Evolutionary conservation across 2,329 filamentous ascomycete species (phyloP).

Genomic region (Penicillium sp.): DNA sequence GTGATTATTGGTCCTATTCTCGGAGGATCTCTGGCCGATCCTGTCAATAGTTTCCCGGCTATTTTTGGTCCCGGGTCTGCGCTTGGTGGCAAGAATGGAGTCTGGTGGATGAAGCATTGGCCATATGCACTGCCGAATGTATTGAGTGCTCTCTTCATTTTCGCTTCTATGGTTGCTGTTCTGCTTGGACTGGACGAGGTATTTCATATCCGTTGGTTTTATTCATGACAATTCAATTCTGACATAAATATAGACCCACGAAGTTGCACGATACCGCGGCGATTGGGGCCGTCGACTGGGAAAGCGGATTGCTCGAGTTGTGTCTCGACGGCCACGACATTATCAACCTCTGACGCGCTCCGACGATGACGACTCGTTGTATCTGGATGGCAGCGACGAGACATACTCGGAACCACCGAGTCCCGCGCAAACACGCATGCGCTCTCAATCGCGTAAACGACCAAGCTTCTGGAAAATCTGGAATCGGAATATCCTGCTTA

Average conservation of each 20-base stretch:
- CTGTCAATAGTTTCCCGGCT: slow-evolving; percentile 54
- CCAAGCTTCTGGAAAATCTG: slow-evolving; percentile 48
- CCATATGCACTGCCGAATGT: slow-evolving; percentile 67
- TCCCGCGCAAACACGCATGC: slow-evolving; percentile 20
- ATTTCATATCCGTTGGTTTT: no score
- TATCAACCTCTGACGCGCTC: slow-evolving; percentile 34
- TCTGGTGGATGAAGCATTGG: slow-evolving; percentile 59
- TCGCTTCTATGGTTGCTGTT: slow-evolving; percentile 50
- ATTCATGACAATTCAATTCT: not conserved
- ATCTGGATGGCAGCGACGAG: slow-evolving; percentile 27
- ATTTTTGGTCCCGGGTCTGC: slow-evolving; percentile 57
- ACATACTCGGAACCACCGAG: slow-evolving; percentile 25
- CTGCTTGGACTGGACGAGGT: slow-evolving; percentile 63
- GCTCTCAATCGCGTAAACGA: slow-evolving; percentile 36
- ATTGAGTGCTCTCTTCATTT: slow-evolving; percentile 57
- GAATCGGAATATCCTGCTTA: slow-evolving; percentile 51
- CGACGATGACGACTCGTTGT: slow-evolving; percentile 28
- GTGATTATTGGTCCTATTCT: slow-evolving; percentile 55
- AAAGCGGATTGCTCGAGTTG: slow-evolving; percentile 27
- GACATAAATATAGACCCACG: slow-evolving; percentile 28
- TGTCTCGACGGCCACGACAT: slow-evolving; percentile 25
- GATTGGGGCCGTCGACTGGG: slow-evolving; percentile 42
- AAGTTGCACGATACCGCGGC: slow-evolving; percentile 33
- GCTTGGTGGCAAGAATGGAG: slow-evolving; percentile 53
- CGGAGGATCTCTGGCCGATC: slow-evolving; percentile 64